Evolutionary conservation across 768 basidiomycete genomes (phyloP), one percentile per base, ranked within the genome.

Genomic region (Mycena leptocephala): DNA sequence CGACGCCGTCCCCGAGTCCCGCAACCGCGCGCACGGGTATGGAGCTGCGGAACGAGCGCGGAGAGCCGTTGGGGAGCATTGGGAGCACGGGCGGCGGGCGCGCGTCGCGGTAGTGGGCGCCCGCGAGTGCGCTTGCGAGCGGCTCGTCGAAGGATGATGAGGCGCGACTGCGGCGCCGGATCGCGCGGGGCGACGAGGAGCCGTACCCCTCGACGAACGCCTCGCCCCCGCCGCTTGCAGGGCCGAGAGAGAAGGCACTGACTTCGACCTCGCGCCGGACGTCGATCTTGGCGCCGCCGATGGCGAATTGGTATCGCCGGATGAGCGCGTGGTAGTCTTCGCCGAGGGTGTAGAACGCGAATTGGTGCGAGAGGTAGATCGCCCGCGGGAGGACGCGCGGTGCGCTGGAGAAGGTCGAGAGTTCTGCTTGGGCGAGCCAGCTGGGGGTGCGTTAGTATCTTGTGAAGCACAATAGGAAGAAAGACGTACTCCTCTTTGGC

Each of bases 311-410:
- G 75, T 90, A 91, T 5, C 89, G 88, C 39, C 92, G 91, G 43
- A 94, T 90, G n/a, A 95, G 90, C 0, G 95, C 93, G 70, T 96
- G 93, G 80, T 96, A 95, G 78, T 96, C 93, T 76, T 94, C 92
- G 16, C 92, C 92, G 0, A 96, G 89, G 2, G 92, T 89, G 79
- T 91, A 89, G 87, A 98, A 98, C 14, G 93, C 88, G 82, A 98
- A 96, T 75, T 97, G 96, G 78, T 96, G 95, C 0, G 93, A 92
- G 22, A 96, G 92, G 83, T 98, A 98, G 35, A 98, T 89, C 0
- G 95, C 89, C 0, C 93, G 90, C 8, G 96, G 95, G 0, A 95
- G 88, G 41, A 95, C 86, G 2, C 84, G 86, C 0, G 89, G 86
- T 1, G 92, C 91, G 5, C 85, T 87, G 1, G 94, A 92, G 81